These are phyloP conservation scores for Alternaria solani DNA, from an alignment of 2,329 filamentous ascomycete species.

Conservation along the genomic window DNA sequence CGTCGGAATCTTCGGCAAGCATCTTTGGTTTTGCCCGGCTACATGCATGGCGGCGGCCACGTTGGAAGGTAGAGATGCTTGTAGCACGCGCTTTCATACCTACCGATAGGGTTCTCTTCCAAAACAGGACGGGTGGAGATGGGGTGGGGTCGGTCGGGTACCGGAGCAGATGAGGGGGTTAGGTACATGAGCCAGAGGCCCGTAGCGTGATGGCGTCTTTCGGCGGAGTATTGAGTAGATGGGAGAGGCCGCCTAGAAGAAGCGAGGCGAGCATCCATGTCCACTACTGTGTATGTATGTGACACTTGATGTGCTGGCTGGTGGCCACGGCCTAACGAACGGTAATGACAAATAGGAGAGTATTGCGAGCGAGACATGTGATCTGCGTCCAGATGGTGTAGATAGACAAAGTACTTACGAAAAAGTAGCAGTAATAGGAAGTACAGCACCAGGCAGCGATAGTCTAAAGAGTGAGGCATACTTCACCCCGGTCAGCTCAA, in stretches of 20 bases:
- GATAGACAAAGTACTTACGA: background rate
- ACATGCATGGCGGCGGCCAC: conserved; percentile 6
- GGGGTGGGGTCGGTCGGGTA: background rate
- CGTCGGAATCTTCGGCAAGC: background rate
- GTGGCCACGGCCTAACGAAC: background rate
- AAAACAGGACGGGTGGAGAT: background rate
- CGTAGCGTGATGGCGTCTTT: background rate
- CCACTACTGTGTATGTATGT: background rate
- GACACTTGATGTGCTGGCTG: conserved; percentile 7
- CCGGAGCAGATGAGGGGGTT: background rate
- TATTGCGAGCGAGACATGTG: background rate
- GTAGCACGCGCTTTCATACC: background rate
- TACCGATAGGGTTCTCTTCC: background rate
- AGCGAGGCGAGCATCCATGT: background rate
- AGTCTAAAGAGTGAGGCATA: conserved; percentile 1
- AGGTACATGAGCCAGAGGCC: background rate
- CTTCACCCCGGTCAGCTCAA: background rate
- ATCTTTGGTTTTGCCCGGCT: background rate
- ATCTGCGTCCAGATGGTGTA: background rate
- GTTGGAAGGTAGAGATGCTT: conserved; percentile 1
- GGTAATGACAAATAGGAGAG: background rate
- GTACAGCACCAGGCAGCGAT: background rate
- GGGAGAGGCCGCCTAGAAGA: background rate
- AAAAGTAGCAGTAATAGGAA: background rate
- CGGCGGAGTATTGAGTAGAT: background rate